Conservation (phyloP, 306 rosid species). For the Begonia fuchsioides region DNA sequence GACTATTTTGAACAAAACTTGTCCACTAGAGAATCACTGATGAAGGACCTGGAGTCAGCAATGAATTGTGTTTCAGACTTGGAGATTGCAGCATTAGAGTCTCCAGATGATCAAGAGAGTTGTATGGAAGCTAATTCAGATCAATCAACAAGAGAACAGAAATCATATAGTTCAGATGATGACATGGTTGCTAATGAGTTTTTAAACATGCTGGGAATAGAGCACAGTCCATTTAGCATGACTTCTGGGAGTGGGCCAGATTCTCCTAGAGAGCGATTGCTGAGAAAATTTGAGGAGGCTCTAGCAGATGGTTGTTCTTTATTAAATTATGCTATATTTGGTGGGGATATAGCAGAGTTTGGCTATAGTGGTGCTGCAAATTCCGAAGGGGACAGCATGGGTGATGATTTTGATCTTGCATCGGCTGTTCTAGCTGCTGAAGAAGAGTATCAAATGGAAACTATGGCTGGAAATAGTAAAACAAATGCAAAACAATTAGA, state of each 20-base stretch:
- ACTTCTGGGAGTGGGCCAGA: slow-evolving; percentile 60
- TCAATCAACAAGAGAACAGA: slow-evolving; percentile 14
- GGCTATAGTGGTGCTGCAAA: slow-evolving; percentile 14
- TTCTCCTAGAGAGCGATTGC: slow-evolving; percentile 83
- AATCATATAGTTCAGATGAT: slow-evolving; percentile 46
- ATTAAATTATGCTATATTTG: slow-evolving; percentile 33
- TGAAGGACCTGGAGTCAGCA: slow-evolving; percentile 38
- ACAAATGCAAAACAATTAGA: slow-evolving; percentile 52
- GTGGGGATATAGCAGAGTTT: slow-evolving; percentile 20
- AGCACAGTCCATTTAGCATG: slow-evolving; percentile 38
- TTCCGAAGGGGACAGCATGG: slow-evolving; percentile 22
- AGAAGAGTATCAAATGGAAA: slow-evolving; percentile 28
- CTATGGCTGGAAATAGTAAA: slow-evolving; percentile 29
- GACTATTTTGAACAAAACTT: slow-evolving; percentile 15
- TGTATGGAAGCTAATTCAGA: slow-evolving; percentile 22
- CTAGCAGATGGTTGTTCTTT: slow-evolving; percentile 51
- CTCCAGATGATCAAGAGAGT: slow-evolving; percentile 31
- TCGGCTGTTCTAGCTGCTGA: slow-evolving; percentile 1
- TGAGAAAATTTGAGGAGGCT: slow-evolving; percentile 74
- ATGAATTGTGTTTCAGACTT: slow-evolving; percentile 34
- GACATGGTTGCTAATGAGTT: slow-evolving; percentile 60
- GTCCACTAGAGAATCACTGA: slow-evolving; percentile 32
- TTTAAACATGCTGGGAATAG: slow-evolving; percentile 51
- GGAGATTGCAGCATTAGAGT: slow-evolving; percentile 45
- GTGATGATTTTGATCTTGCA: slow-evolving; percentile 12